Percentiles rank a stretch among this genome's conserved stretches.
Conservation (phyloP, 495 filamentous ascomycete genomes). For the Penicillium samsonianum region DNA sequence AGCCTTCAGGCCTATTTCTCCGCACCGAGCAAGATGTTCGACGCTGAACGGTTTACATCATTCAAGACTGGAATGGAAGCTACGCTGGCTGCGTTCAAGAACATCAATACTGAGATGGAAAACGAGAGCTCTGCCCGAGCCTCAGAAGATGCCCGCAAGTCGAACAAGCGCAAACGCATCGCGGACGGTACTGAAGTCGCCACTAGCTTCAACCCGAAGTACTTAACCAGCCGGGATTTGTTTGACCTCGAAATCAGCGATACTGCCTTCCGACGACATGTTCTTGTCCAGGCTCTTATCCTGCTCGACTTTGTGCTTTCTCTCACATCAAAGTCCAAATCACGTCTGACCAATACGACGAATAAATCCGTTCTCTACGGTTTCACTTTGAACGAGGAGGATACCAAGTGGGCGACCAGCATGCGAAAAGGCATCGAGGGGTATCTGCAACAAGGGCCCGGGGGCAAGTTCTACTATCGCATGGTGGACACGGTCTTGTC, state of each 20-base stretch:
- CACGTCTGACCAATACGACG: constrained; percentile 67
- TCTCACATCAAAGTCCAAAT: constrained; percentile 77
- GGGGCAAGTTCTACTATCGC: constrained; percentile 87
- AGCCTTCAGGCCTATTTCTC: constrained; percentile 87
- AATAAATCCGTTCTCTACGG: constrained; percentile 88
- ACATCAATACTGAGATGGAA: constrained; percentile 69
- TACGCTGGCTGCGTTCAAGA: constrained; percentile 77
- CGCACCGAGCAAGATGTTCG: constrained; percentile 80
- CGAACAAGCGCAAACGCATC: constrained; percentile 71
- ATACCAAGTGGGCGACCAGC: constrained; percentile 76
- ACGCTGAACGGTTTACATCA: constrained; percentile 62
- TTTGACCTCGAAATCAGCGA: constrained; percentile 97
- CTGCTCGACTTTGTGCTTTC: constrained; percentile 90
- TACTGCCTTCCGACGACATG: constrained; percentile 87
- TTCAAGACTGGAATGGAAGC: constrained; percentile 79
- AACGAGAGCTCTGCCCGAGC: constrained; percentile 49
- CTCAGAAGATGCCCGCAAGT: constrained; percentile 60
- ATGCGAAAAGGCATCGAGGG: constrained; percentile 73
- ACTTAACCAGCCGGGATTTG: constrained; percentile 89
- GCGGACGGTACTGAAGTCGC: constrained; percentile 62
- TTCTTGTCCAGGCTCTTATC: constrained; percentile 92
- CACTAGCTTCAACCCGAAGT: constrained; percentile 91
- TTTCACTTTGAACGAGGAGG: constrained; percentile 74
- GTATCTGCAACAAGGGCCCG: constrained; percentile 70
- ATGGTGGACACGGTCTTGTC: constrained; percentile 95